These are phyloP conservation scores for Hammondia hammondi DNA, from an alignment of 169 alveolate genomes.

Conservation along the genomic window DNA sequence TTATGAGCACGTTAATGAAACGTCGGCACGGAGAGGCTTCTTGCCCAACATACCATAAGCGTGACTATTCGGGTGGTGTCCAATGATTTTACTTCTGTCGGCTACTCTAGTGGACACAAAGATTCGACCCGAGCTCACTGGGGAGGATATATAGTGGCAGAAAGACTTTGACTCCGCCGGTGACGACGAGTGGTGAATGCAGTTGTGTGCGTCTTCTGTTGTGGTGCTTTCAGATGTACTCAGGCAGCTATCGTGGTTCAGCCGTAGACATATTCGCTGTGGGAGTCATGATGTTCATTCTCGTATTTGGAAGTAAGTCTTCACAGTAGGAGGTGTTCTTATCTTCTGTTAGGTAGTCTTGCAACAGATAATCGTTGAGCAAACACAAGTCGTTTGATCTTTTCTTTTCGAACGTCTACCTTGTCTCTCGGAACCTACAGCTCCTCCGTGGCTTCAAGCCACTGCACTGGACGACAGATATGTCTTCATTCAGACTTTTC, in stretches of 20 bases:
- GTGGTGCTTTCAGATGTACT: conserved; percentile 40
- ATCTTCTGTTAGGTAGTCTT: no score
- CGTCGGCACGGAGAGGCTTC: no score
- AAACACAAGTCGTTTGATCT: background rate
- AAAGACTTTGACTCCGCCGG: background rate
- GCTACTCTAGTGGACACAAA: background rate
- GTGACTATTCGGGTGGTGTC: no score
- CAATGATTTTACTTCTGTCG: background rate
- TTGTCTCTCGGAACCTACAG: background rate
- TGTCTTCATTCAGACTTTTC: conserved; percentile 42
- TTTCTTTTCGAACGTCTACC: background rate
- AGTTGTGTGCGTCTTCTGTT: background rate
- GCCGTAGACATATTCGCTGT: conserved; percentile 66
- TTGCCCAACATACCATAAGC: no score
- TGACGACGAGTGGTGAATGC: background rate
- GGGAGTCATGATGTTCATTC: conserved; percentile 64
- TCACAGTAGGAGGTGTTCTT: background rate
- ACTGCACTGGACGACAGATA: conserved; percentile 50
- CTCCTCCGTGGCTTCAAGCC: conserved; percentile 69
- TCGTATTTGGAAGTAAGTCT: conserved; percentile 49
- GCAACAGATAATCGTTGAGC: no score
- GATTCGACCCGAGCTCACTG: background rate
- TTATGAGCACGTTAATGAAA: no score
- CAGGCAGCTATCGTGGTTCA: conserved; percentile 50
- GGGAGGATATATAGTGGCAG: no score